Base-by-base conservation (phyloP, 2,329 filamentous ascomycete genomes). In the Epichloe festucae region DNA sequence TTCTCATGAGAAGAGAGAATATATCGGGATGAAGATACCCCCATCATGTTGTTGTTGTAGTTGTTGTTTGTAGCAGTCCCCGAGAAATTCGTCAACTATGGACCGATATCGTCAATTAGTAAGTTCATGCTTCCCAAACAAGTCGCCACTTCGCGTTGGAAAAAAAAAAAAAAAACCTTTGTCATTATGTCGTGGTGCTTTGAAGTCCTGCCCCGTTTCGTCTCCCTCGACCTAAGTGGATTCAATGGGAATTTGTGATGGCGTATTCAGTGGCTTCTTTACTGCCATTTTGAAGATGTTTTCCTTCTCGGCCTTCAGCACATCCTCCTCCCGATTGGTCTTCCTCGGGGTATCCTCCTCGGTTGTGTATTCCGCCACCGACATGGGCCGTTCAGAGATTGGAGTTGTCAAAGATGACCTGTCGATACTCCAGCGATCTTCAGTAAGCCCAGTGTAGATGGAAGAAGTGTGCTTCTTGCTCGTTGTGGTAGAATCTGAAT, bases 391-490 rank as follows among this genome's bases (percentile, higher is more conserved):
- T 40, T 70, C 67, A 21, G 67, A 70, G 2, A 65, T 70, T 2
- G 67, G 66, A 1, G 67, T 70, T 34, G 67, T 68, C 15, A 68
- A 56, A 8, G 64, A 66, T 10, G 67, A 67, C 27, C 65, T 62
- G 39, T 69, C 65, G 19, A 65, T 58, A 55, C 67, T 70, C 61
- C 63, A 69, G 43, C 62, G 61, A 39, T 68, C 65, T 31, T 68
- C 67, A 2, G 62, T 68, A 6, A 57, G 60, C n/a, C 67, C 65
- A 12, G 67, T 69, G 50, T 63, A 69, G 35, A 69, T 60, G 5
- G 67, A 70, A 15, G 67, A 69, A 7, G 63, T 64, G 55, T 67
- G 66, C 53, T 67, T 69, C 54, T 62, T 63, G 51, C 53, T 55
- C 3, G 57, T 59, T 2, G 57, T 59, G 10, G 59, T 51, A 11